Base-by-base conservation (phyloP, 2,329 filamentous ascomycete genomes). In the Ascochyta clinopodiicola region DNA sequence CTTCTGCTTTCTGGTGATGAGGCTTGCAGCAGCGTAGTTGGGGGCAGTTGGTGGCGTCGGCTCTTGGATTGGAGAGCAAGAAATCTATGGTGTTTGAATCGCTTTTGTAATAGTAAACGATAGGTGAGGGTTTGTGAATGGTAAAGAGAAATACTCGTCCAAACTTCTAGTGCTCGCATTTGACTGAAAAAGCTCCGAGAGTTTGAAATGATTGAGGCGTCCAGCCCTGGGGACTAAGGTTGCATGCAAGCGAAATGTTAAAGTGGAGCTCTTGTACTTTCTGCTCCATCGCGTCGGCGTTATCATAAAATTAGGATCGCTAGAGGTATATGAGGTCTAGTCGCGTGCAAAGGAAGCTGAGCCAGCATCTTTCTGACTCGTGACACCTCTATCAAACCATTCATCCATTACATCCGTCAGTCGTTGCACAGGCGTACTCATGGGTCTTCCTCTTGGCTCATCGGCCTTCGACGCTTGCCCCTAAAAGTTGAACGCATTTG, bases 401-500 rank as follows among this genome's bases (percentile, higher is more conserved):
- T 13, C 25, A 6, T 13, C 35, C 43, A 9, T 45, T 12, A 39
- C 17, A 25, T 15, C 36, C 36, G 2, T 22, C 17, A 22, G 10
- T 7, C 19, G 10, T 7, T 9, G 21, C 17, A 13, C 19, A 22
- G 19, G 36, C 36, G 8, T 38, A 9, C 21, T 13, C 1, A 10
- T 24, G 13, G 2, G 21, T 24, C 19, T 24, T 9, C 10, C 12
- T 21, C 19, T 21, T 19, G 9, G 9, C 3, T 6, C 4, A 4
- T 40, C 10, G 4, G 21, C 9, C 38, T 2, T 21, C 22, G 21
- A 31, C 12, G 29, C 29, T 31, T 13, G 4, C 29, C 15, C 57
- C 57, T 56, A 57, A 52, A 75, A 75, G 59, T 75, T 69, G 73
- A 98, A 98, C 78, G 96, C 95, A 80, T 96, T 98, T 80, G 89